A percentile compares a stretch with the other conserved stretches of the same genome.
These are phyloP conservation scores for Acanthamoeba sp. DNA, from an alignment of 208 protist genomes.

Conservation along the genomic window DNA sequence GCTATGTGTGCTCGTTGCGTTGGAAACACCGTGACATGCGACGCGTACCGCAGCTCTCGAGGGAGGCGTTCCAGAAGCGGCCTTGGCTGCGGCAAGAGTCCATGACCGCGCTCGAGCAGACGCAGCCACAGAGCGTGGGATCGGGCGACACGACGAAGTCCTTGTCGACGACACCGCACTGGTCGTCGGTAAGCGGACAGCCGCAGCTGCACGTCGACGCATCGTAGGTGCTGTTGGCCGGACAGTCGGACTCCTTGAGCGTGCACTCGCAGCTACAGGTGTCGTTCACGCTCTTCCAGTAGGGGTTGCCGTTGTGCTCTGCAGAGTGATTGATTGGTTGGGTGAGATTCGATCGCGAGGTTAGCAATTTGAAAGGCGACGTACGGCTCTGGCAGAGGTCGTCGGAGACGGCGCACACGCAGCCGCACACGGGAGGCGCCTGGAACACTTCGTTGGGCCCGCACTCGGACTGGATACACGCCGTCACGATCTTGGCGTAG, in stretches of 20 bases:
- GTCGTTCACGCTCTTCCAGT: conserved; percentile 11
- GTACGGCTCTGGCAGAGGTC: not conserved
- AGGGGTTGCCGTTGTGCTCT: not conserved
- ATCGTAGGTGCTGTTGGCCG: conserved; percentile 15
- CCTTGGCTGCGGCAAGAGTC: not conserved
- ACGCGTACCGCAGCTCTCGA: conserved; percentile 30
- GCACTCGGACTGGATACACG: conserved; percentile 9
- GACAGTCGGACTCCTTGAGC: conserved; percentile 5
- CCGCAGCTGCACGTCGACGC: conserved; percentile 22
- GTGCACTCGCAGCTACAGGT: conserved; percentile 21
- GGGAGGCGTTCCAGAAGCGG: conserved; percentile 16
- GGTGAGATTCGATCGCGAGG: not conserved
- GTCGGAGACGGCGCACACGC: conserved; percentile 47
- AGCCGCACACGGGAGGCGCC: conserved; percentile 53
- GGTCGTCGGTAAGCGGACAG: conserved; percentile 35
- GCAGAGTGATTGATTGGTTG: not conserved
- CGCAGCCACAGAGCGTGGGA: conserved; percentile 31
- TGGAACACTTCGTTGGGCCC: conserved; percentile 36
- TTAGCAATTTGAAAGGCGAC: not conserved
- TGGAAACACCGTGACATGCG: not conserved
- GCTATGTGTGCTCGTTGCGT: not conserved
- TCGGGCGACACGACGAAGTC: conserved; percentile 30
- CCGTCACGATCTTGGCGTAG: conserved; percentile 60
- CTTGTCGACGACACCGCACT: not conserved
- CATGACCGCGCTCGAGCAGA: not conserved